Evolutionary conservation across 2,329 filamentous ascomycete genomes (phyloP), one percentile per base, ranked within the genome.

Genomic region (Ceratocystis destructans): DNA sequence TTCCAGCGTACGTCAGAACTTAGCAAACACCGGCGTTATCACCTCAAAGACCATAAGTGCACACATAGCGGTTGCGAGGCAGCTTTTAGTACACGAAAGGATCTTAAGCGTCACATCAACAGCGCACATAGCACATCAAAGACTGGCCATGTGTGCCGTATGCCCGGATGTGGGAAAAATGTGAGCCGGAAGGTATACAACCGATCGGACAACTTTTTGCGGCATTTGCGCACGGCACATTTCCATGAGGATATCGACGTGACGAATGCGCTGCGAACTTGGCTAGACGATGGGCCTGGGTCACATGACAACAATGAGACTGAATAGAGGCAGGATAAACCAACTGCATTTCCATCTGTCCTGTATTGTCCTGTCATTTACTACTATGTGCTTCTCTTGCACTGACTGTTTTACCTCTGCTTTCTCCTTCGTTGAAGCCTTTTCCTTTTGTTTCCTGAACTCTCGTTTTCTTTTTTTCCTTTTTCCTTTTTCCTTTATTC

Each of bases 201-300:
- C 64, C 70, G 71, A 15, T 69, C 69, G 25, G 71, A 72, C 68
- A 72, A 72, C 69, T 72, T 72, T 59, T 62, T 70, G 33, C 65
- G 71, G 10, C 71, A 72, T 64, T 67, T 72, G 28, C 67, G 69
- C 61, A 71, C 69, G 45, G 69, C 69, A 61, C 71, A 72, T 64
- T 63, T 64, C 48, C 67, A 62, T 28, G 50, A 64, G 1, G 64
- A 67, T 12, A 68, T 68, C 46, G 67, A 68, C 45, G 64, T 66
- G 20, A 65, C 61, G 4, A 5, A 59, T 22, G 67, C 67, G 7
- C 44, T 68, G 12, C 66, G 61, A n/a, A 64, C 61, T 25, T 68
- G 67, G 67, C 20, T 68, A 2, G 61, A 65, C n/a, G 59, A 66
- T 37, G 20, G 55, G 3, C 44, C 48, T 2, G 15, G 17, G 10